A percentile compares a stretch with the other conserved stretches of the same genome.
phyloP scores from a whole-genome alignment of 2,329 filamentous ascomycete genomes.

The Simplicillium aogashimaense region DNA sequence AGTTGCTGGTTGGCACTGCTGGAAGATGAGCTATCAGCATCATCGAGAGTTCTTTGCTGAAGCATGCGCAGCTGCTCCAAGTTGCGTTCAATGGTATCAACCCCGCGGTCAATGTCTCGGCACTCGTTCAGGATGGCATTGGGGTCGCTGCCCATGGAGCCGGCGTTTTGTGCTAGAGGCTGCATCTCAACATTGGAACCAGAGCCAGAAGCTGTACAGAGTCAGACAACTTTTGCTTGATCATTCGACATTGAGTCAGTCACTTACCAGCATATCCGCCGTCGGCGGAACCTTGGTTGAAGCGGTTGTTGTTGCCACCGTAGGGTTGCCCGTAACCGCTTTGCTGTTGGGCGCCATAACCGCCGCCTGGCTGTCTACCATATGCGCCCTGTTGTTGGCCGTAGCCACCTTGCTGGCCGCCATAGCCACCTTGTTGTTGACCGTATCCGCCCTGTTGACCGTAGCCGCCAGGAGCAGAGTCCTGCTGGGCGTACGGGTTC shows the following conservation, averaged over 20 bases:
- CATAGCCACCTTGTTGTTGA: constrained; percentile 9
- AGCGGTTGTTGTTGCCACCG: constrained; percentile 12
- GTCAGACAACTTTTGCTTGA: not conserved
- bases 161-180: constrained; percentile 44
- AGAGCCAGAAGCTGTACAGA: constrained; percentile 12
- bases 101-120: constrained; percentile 66
- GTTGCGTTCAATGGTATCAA: constrained; percentile 64
- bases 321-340: constrained; percentile 8
- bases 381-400: not conserved
- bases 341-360: constrained; percentile 2
- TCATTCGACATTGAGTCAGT: not conserved
- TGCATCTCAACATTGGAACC: constrained; percentile 60
- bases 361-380: constrained; percentile 8
- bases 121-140: constrained; percentile 80
- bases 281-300: constrained; percentile 13
- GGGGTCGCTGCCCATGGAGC: constrained; percentile 45
- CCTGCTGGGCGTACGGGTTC: constrained; percentile 7
- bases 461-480: constrained; percentile 7
- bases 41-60: constrained; percentile 62
- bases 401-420: not conserved
- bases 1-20: constrained; percentile 60
- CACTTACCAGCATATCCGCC: constrained; percentile 20
- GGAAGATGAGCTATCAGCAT: constrained; percentile 60
- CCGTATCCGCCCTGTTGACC: constrained; percentile 4
- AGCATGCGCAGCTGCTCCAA: constrained; percentile 62